Evolutionary conservation across 2,329 filamentous ascomycete species (phyloP).

Genomic region (Nannizzia gypsea): DNA sequence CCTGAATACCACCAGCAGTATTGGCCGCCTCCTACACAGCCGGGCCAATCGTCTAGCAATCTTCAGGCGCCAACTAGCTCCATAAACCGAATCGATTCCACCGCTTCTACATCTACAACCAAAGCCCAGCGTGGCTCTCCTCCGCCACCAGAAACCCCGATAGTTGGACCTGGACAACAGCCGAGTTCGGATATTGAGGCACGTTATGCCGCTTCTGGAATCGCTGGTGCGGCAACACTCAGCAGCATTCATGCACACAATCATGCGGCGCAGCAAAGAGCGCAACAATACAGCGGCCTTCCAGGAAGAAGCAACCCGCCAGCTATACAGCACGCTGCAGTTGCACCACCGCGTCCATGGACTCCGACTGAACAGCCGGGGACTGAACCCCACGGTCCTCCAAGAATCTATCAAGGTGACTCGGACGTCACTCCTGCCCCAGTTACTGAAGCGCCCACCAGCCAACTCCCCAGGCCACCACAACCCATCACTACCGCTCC

Average conservation of each 20-base stretch:
- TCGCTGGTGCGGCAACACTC: constrained; percentile 72
- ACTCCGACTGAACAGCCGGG: constrained; percentile 87
- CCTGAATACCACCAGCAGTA: constrained; percentile 50
- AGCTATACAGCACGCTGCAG: constrained; percentile 18
- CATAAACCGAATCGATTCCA: constrained; percentile 59
- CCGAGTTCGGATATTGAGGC: constrained; percentile 76
- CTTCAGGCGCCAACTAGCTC: constrained; percentile 43
- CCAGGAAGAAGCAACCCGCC: constrained; percentile 24
- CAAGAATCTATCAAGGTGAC: constrained; percentile 80
- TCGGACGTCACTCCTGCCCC: constrained; percentile 49
- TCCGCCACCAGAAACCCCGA: constrained; percentile 84
- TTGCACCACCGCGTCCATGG: constrained; percentile 57
- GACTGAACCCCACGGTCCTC: constrained; percentile 74
- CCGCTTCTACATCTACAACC: constrained; percentile 86
- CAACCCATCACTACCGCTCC: constrained; percentile 12
- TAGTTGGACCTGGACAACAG: constrained; percentile 58
- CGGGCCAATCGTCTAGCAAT: constrained; percentile 12
- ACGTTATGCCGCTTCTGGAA: constrained; percentile 80
- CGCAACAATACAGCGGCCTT: constrained; percentile 61
- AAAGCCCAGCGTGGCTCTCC: constrained; percentile 85
- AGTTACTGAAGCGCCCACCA: constrained; percentile 18
- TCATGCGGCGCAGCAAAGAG: constrained; percentile 66
- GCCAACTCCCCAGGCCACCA: constrained; percentile 25
- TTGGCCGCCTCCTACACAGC: constrained; percentile 43
- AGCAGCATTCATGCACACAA: constrained; percentile 64